Conservation (phyloP, 305 asterid species). For the Ilex paraguariensis region DNA sequence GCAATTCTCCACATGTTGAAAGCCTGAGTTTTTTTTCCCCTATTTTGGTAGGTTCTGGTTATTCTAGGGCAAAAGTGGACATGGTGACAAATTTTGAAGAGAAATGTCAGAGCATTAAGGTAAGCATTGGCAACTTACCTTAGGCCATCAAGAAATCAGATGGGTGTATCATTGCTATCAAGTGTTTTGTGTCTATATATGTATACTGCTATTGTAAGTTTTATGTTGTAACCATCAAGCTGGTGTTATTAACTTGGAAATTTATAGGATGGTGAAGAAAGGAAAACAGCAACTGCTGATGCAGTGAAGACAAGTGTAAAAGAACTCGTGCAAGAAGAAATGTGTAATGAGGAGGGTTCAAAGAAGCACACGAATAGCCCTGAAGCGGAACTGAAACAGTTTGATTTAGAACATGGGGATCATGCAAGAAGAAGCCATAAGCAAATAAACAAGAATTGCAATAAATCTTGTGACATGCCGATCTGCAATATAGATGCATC, state of each 20-base stretch:
- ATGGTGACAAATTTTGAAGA: constrained; percentile 23
- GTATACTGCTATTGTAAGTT: too few relatives aligned
- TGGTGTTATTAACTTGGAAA: not conserved
- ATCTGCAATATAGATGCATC: constrained; percentile 38
- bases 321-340: constrained; percentile 90
- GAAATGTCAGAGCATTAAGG: constrained; percentile 31
- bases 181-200: too few relatives aligned
- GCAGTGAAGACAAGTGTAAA: constrained; percentile 60
- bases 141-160: too few relatives aligned
- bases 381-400: constrained; percentile 31
- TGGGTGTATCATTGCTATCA: too few relatives aligned
- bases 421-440: constrained; percentile 31
- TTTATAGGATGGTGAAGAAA: constrained; percentile 51
- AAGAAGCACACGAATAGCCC: constrained; percentile 25
- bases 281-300: constrained; percentile 28
- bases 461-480: constrained; percentile 18
- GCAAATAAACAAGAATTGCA: constrained; percentile 20
- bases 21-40: not conserved
- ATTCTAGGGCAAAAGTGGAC: constrained; percentile 24
- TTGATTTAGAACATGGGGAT: constrained; percentile 25
- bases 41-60: constrained; percentile 34
- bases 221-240: too few relatives aligned
- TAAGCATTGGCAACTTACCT: constrained; percentile 19
- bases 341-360: constrained; percentile 48
- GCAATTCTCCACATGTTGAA: too few relatives aligned